Evolutionary conservation across 257 asterid species (phyloP).

Genomic region (Solanum sparsipilum): DNA sequence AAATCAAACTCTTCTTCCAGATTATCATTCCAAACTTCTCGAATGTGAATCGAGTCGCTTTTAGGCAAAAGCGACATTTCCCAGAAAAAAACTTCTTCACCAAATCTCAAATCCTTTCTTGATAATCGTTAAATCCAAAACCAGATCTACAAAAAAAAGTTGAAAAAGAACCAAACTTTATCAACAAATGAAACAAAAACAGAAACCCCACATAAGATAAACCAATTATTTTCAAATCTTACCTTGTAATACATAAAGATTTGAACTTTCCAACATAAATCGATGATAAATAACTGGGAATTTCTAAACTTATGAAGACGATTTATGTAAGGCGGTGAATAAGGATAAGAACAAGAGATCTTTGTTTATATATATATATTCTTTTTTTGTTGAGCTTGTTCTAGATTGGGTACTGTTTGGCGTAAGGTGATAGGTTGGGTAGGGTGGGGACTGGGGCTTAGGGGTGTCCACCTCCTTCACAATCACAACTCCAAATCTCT

Average conservation of each 20-base stretch:
- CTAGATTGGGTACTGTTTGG: neutral
- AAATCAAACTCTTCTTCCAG: constrained; percentile 55
- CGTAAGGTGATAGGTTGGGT: neutral
- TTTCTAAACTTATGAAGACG: neutral
- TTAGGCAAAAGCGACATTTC: constrained; percentile 58
- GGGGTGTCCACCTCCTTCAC: neutral
- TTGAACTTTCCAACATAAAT: neutral
- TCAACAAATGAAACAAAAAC: neutral
- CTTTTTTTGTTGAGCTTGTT: neutral
- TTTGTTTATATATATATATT: neutral
- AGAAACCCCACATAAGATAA: neutral
- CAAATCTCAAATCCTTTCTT: constrained; percentile 3
- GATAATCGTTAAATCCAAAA: neutral
- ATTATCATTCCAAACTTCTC: constrained; percentile 71
- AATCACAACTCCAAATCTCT: neutral
- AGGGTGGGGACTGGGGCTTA: neutral
- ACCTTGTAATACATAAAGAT: constrained; percentile 12
- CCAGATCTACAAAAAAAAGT: constrained; percentile 31
- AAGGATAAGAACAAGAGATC: neutral
- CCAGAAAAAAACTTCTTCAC: neutral
- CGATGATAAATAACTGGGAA: neutral
- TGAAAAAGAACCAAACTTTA: neutral
- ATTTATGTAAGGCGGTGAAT: neutral
- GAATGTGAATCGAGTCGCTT: constrained; percentile 52
- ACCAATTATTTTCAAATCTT: neutral